These are phyloP conservation scores for Trichoderma sp. DNA, from an alignment of 2,329 filamentous ascomycete species.

Conservation along the genomic window DNA sequence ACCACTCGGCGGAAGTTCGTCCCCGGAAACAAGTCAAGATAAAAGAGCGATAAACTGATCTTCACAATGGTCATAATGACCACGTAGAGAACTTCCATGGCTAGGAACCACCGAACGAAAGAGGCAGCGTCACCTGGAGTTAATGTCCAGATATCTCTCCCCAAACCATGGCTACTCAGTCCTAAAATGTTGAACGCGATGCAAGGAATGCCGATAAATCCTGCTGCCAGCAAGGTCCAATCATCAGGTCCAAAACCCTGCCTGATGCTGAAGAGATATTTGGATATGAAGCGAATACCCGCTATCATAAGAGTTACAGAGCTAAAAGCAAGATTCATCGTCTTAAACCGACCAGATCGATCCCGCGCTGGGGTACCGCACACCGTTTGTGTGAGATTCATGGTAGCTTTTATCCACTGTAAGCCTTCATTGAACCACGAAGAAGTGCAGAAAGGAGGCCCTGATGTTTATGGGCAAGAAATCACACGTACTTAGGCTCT, in stretches of 20 bases:
- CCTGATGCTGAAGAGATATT: conserved; percentile 30
- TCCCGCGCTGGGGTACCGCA: conserved; percentile 2
- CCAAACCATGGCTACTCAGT: conserved; percentile 30
- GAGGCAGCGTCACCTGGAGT: conserved; percentile 19
- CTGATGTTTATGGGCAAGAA: neutral
- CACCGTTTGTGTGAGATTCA: neutral
- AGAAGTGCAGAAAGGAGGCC: neutral
- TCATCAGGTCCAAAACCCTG: conserved; percentile 35
- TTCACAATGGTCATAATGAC: conserved; percentile 38
- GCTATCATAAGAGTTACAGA: conserved; percentile 22
- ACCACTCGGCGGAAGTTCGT: conserved; percentile 31
- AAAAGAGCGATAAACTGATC: conserved; percentile 42
- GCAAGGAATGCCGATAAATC: conserved; percentile 25
- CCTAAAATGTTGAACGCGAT: conserved; percentile 27
- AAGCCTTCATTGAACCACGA: neutral
- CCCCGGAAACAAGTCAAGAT: conserved; percentile 41
- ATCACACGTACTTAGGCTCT: neutral
- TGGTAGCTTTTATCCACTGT: neutral
- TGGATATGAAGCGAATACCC: conserved; percentile 23
- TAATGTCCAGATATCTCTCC: conserved; percentile 35
- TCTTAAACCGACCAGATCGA: neutral
- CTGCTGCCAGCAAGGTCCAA: conserved; percentile 28
- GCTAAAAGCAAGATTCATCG: conserved; percentile 21
- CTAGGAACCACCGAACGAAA: conserved; percentile 32
- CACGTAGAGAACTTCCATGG: conserved; percentile 40